Base-by-base conservation (phyloP, 208 protist species). In the Acanthamoeba pearcei region DNA sequence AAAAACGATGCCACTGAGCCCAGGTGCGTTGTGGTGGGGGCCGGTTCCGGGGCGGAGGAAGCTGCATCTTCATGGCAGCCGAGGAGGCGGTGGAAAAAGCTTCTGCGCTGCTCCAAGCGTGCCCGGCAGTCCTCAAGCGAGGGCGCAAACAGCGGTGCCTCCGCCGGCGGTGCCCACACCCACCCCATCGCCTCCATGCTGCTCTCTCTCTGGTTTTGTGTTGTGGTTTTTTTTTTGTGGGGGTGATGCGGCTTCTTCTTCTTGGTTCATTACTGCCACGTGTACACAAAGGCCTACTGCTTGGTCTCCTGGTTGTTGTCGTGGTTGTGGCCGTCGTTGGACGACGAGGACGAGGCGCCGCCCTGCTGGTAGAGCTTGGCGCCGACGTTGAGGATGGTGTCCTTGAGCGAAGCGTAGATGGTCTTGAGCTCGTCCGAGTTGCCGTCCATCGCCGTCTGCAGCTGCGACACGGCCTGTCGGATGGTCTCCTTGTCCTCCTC, bases 361-460 rank as follows among this genome's bases (percentile, higher is more conserved):
- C 74, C 42, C 42, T 51, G 35, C 51, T 93, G 88, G 88, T 93
- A 93, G n/a, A 93, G 35, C 88, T 93, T 93, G 32, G 88, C 88
- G 57, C 88, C 88, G 3, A 93, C 88, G 64, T 80, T 62, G 42
- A 93, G 57, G 88, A 93, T 62, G 42, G 66, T 80, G 64, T 93
- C 88, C 88, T 93, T 93, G 42, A 93, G 38, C 27, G 88, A 70
- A 17, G 35, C 64, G 35, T 70, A 42, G 35, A 80, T 72, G 42
- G 32, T 80, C 88, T 93, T 93, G 32, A 93, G 22, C 15, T 93
- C 88, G 38, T 93, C 88, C 49, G 66, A 57, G 88, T 62, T 70
- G 46, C 29, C 57, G 88, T 80, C 88, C 5, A 93, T 24, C 62
- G 88, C 66, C 15, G 62, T 53, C 88, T 93, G 57, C 88, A 93